Evolutionary conservation across 2,329 filamentous ascomycete species (phyloP).

Genomic region (Botrytis byssoidea): DNA sequence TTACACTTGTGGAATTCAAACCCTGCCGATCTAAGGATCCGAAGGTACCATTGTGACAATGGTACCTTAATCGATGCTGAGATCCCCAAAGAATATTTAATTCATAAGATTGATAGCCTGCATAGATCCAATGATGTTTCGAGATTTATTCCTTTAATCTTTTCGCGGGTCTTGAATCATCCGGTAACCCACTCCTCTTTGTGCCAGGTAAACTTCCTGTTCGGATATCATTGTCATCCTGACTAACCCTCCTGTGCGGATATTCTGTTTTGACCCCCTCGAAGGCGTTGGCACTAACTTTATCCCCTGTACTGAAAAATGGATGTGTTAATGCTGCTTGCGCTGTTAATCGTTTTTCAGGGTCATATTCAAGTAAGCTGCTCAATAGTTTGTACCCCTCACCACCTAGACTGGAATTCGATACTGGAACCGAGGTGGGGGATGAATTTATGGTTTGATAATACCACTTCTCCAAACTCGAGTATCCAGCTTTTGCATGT

Average conservation of each 20-base stretch:
- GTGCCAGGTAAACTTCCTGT: constrained; percentile 86
- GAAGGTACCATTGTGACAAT: neutral
- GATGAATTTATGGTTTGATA: constrained; percentile 65
- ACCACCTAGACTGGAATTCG: constrained; percentile 56
- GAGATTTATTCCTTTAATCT: constrained; percentile 54
- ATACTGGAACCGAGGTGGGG: constrained; percentile 49
- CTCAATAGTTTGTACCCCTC: constrained; percentile 83
- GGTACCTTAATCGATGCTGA: neutral
- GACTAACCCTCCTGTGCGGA: constrained; percentile 82
- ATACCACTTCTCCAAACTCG: constrained; percentile 74
- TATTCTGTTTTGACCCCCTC: constrained; percentile 85
- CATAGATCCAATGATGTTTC: neutral
- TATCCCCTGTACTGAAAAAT: constrained; percentile 73
- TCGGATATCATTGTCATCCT: constrained; percentile 95
- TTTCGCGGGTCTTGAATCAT: constrained; percentile 68
- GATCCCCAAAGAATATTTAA: neutral
- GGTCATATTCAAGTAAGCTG: constrained; percentile 88
- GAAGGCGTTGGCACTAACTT: constrained; percentile 81
- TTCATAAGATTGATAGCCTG: neutral
- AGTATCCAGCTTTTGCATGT: constrained; percentile 40
- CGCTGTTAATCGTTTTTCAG: constrained; percentile 81
- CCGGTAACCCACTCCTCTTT: constrained; percentile 80
- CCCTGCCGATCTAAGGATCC: neutral
- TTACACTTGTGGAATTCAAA: neutral
- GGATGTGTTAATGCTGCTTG: constrained; percentile 85